Base-by-base conservation (phyloP, 1,284 basidiomycete species). In the Ganoderma resinaceum region DNA sequence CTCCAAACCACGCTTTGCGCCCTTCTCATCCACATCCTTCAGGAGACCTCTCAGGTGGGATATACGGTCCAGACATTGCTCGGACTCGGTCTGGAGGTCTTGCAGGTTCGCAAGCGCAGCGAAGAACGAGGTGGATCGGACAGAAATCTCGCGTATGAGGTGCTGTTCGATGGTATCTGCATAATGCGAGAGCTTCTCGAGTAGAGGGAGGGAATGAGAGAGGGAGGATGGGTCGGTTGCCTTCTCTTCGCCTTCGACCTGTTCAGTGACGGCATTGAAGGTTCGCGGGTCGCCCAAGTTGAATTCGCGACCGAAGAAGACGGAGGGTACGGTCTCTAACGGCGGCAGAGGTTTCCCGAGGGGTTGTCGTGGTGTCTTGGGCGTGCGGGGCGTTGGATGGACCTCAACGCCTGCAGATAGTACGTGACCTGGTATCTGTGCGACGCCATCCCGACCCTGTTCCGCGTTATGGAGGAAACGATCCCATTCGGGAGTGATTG, bases 111-210 rank as follows among this genome's bases (percentile, higher is more conserved):
- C 90, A 29, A 99, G 88, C 1, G 97, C 98, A 0, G 96, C 94
- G 77, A 99, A 99, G 87, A 99, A 99, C 2, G 95, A 96, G 0
- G 94, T 89, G 0, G 95, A 95, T 5, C 97, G 92, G 12, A 93
- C 83, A 8, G 94, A 93, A 66, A 99, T 98, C 81, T 99, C 97
- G 73, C 91, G 91, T 18, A 98, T 90, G 65, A 99, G 92, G 78
- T 99, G 97, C 72, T 96, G 91, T 77, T 99, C 97, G 70, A 99
- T 89, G 1, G 94, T 94, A 78, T 99, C 98, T 8, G 97, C 92
- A 76, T 98, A 94, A 70, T 96, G 92, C 16, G 95, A 96, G 66
- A 99, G 89, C 76, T 91, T 93, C 77, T 98, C 96, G n/a, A 98
- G 91, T 1, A 97, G 84, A 0, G 91, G 91, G 2, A 91, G 83